Evolutionary conservation across 1,284 basidiomycete species (phyloP).

Genomic region (Ceratobasidium sp.): DNA sequence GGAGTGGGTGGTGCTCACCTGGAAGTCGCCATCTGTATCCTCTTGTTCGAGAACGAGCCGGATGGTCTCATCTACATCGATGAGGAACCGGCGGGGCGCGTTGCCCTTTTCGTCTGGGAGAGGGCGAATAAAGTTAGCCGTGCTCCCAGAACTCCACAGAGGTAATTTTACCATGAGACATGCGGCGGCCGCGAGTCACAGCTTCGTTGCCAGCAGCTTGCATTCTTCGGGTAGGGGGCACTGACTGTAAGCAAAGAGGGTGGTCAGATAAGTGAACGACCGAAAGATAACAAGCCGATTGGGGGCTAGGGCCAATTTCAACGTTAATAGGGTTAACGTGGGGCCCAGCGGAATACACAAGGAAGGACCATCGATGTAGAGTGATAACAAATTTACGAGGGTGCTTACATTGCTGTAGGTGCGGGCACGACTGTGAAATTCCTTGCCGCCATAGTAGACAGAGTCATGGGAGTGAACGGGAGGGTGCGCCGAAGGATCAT

Average conservation of each 20-base stretch:
- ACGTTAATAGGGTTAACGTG: constrained; percentile 15
- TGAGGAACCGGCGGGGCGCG: constrained; percentile 80
- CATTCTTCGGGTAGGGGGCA: constrained; percentile 32
- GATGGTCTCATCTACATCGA: constrained; percentile 99
- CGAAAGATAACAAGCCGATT: constrained; percentile 18
- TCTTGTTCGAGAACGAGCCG: constrained; percentile 96
- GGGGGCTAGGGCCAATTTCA: constrained; percentile 7
- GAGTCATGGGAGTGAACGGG: constrained; percentile 72
- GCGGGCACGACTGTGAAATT: constrained; percentile 77
- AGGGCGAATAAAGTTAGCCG: constrained; percentile 25
- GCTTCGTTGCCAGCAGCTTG: constrained; percentile 40
- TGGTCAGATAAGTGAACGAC: not conserved
- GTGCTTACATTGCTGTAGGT: constrained; percentile 81
- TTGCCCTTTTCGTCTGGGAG: constrained; percentile 53
- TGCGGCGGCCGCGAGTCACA: constrained; percentile 35
- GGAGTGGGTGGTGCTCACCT: constrained; percentile 47
- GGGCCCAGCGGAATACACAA: constrained; percentile 7
- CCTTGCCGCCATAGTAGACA: constrained; percentile 82
- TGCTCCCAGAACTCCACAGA: not conserved
- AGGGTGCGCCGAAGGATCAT: constrained; percentile 50
- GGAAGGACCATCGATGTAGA: constrained; percentile 13
- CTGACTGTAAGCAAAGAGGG: constrained; percentile 11
- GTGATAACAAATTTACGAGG: constrained; percentile 34
- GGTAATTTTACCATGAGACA: constrained; percentile 42
- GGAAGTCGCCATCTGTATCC: constrained; percentile 95